Base-by-base conservation (phyloP, 495 filamentous ascomycete species). In the Penicillium chermesinum region DNA sequence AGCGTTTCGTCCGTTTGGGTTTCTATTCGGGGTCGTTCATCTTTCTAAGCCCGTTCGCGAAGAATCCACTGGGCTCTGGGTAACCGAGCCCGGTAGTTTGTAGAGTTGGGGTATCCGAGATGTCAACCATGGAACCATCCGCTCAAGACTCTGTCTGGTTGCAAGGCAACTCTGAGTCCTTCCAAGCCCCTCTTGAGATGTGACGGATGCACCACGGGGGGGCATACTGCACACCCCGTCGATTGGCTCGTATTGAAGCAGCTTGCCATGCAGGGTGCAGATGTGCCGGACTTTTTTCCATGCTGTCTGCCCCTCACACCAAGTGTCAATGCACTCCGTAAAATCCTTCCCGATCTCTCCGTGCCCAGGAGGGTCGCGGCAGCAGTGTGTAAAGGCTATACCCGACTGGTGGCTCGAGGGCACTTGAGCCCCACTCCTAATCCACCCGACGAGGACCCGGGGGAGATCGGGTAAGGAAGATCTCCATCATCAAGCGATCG, bases 371-470 rank as follows among this genome's bases (percentile, higher is more conserved):
- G 25, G 5, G 10, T 30, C 5, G 5, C 10, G 25, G 25, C 10
- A 43, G 32, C 19, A 43, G 40, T 10, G 25, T 4, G 25, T 43
- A 27, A 13, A 44, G 3, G n/a, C n/a, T n/a, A n/a, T 8, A 35
- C 21, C 0, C 34, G 27, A 44, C 30, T 35, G 42, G 42, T n/a
- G 30, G 17, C 42, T 44, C 9, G 16, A 30, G 42, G 12, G 16
- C 4, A 7, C 7, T 13, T 2, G 4, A 41, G 44, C 37, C 48
- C 50, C 50, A 54, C 46, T 33, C 45, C 25, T 54, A n/a, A n/a
- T n/a, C n/a, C 59, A 56, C 52, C 60, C 58, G 58, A 61, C 58
- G 60, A 61, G 54, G 58, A 61, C 57, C 60, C 54, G 54, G 57
- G n/a, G 54, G 14, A 58, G 60, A 63, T 63, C 57, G 30, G 10